phyloP scores from a whole-genome alignment of 345 rosid genomes.

The Raphanus sativus region DNA sequence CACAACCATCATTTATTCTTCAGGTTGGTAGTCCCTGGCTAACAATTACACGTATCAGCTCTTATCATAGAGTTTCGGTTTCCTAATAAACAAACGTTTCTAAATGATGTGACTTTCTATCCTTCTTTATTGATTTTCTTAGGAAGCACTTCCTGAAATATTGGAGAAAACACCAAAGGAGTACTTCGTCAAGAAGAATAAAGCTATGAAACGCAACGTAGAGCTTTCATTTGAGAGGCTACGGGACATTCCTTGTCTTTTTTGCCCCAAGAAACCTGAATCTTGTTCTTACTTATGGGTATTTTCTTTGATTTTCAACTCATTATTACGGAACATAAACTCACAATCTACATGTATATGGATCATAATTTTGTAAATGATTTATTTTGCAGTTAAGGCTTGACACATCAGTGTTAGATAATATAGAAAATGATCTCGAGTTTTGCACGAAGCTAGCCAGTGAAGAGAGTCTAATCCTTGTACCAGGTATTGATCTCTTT shows the following conservation, averaged over 20 bases:
- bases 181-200: background rate
- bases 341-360: background rate
- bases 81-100: background rate
- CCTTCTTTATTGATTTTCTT: background rate
- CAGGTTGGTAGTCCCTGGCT: background rate
- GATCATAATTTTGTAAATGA: background rate
- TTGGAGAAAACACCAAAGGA: conserved; percentile 1
- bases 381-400: conserved; percentile 47
- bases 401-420: conserved; percentile 48
- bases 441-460: conserved; percentile 55
- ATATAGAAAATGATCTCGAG: conserved; percentile 53
- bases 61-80: background rate
- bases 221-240: background rate
- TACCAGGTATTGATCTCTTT: conserved; percentile 53
- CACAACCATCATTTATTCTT: background rate
- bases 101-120: background rate
- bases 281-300: conserved; percentile 65
- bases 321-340: background rate
- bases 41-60: background rate
- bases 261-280: background rate
- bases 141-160: conserved; percentile 3
- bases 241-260: background rate
- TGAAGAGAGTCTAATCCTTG: conserved; percentile 61
- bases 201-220: background rate
- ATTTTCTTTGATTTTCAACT: background rate